These are phyloP conservation scores for Phytophthora cactorum DNA, from an alignment of 352 stramenopile genomes.

Conservation along the genomic window DNA sequence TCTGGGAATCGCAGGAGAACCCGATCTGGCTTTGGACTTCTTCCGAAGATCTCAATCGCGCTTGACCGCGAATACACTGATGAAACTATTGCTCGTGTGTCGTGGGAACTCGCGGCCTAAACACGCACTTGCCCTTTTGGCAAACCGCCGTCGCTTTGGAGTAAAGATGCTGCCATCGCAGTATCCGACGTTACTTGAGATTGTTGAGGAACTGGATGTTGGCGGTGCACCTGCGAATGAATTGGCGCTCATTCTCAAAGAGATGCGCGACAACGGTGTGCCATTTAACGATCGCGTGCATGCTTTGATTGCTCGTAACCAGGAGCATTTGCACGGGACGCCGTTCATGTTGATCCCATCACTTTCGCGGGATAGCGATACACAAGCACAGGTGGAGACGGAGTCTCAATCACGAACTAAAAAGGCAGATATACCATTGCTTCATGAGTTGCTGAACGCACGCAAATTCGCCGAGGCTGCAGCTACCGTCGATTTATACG, in stretches of 20 bases:
- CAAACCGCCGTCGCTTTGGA: slow-evolving; percentile 63
- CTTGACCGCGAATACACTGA: slow-evolving; percentile 50
- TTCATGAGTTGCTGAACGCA: slow-evolving; percentile 35
- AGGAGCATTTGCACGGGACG: slow-evolving; percentile 38
- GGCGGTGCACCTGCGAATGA: slow-evolving; percentile 37
- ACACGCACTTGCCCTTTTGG: slow-evolving; percentile 56
- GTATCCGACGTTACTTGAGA: slow-evolving; percentile 54
- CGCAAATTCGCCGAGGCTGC: slow-evolving; percentile 45
- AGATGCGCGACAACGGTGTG: slow-evolving; percentile 48
- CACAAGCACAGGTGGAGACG: background rate
- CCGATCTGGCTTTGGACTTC: slow-evolving; percentile 67
- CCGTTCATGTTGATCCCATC: slow-evolving; percentile 24
- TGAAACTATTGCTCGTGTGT: slow-evolving; percentile 59
- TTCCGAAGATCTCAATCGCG: slow-evolving; percentile 52
- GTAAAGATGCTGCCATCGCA: slow-evolving; percentile 45
- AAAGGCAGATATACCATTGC: slow-evolving; percentile 26
- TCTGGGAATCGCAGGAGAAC: slow-evolving; percentile 42
- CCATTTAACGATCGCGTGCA: slow-evolving; percentile 35
- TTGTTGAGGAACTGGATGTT: slow-evolving; percentile 43
- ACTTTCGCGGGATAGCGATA: background rate
- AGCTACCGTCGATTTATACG: slow-evolving; percentile 38
- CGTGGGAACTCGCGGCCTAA: slow-evolving; percentile 40
- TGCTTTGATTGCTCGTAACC: slow-evolving; percentile 46
- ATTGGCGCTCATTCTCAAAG: slow-evolving; percentile 42
- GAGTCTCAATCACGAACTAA: slow-evolving; percentile 23